Evolutionary conservation across 352 stramenopile genomes (phyloP), one percentile per base, ranked within the genome.

Genomic region (Pythium dissotocum): DNA sequence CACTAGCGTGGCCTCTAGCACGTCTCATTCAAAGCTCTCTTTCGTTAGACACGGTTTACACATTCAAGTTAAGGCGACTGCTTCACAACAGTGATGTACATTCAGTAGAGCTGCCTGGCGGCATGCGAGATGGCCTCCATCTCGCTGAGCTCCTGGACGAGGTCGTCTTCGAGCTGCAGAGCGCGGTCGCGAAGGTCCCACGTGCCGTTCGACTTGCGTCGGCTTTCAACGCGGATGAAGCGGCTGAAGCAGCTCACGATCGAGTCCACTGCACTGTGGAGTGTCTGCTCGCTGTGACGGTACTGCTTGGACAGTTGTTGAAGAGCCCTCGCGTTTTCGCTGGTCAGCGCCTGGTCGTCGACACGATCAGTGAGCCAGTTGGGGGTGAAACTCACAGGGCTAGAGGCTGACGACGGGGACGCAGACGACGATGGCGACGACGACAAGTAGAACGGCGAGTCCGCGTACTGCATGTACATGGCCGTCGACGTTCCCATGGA

Each of bases 201-300:
- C 49, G 76, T 71, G 6, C 72, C 52, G 26, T 48, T 52, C 9
- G 61, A 54, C 16, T 60, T 32, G 30, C 59, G 33, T 30, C 66
- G 71, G 32, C 76, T 86, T 26, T 93, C 85, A 21, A 93, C 61
- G 6, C 83, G 81, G 40, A 93, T 70, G 56, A 90, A 91, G 51
- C 81, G 82, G 42, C 73, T 73, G 40, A 93, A 81, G 21, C 71
- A 77, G 36, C 61, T 69, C 38, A 88, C 77, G 28, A 91, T 65
- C n/a, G 71, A 77, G 21, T 77, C 77, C 26, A 85, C 74, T 2
- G 76, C 74, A 28, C 78, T 71, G 1, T 67, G 72, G 7, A 93
- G 73, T 16, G 77, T 55, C 10, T 75, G 66, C 53, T 88, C 77
- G 9, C 69, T 70, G 16, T 85, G 71, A 24, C 78, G 69, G 44